A percentile compares a stretch with the other conserved stretches of the same genome.
Conservation (phyloP, 306 rosid species). For the Castanea mollissima region DNA sequence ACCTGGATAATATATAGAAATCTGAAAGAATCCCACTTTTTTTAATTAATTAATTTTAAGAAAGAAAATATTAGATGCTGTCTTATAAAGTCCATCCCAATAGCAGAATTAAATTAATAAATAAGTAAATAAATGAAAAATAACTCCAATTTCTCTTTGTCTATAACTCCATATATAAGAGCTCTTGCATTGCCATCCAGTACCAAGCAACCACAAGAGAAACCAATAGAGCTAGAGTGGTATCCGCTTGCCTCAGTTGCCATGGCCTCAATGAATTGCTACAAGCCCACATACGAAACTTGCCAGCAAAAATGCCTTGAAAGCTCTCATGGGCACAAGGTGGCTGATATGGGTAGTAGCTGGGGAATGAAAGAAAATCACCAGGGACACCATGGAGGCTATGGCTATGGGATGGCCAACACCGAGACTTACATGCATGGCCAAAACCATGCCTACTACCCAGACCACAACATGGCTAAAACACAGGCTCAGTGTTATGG, state of each 20-base stretch:
- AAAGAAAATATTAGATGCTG: too few species aligned
- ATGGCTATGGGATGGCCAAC: conserved; percentile 12
- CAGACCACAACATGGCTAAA: neutral
- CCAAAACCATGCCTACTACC: neutral
- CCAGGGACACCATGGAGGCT: conserved; percentile 20
- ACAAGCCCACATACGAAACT: conserved; percentile 34
- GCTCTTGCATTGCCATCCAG: too few species aligned
- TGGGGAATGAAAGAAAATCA: conserved; percentile 43
- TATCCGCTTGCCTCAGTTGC: conserved; percentile 20
- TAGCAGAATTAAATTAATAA: too few species aligned
- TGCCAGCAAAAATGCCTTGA: conserved; percentile 32
- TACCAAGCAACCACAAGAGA: too few species aligned
- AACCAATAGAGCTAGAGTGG: too few species aligned
- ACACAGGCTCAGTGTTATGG: conserved; percentile 9
- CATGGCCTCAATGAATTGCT: conserved; percentile 50
- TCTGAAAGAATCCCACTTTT: too few species aligned
- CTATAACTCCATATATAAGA: too few species aligned
- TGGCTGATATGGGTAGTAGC: conserved; percentile 35
- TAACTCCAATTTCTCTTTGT: too few species aligned
- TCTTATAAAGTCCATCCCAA: too few species aligned
- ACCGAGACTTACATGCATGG: conserved; percentile 14
- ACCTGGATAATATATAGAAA: too few species aligned
- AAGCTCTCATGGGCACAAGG: conserved; percentile 32
- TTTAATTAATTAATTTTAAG: too few species aligned
- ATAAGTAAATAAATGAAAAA: too few species aligned